phyloP scores from a whole-genome alignment of 2,329 filamentous ascomycete genomes.

The Aspergillus sp. region DNA sequence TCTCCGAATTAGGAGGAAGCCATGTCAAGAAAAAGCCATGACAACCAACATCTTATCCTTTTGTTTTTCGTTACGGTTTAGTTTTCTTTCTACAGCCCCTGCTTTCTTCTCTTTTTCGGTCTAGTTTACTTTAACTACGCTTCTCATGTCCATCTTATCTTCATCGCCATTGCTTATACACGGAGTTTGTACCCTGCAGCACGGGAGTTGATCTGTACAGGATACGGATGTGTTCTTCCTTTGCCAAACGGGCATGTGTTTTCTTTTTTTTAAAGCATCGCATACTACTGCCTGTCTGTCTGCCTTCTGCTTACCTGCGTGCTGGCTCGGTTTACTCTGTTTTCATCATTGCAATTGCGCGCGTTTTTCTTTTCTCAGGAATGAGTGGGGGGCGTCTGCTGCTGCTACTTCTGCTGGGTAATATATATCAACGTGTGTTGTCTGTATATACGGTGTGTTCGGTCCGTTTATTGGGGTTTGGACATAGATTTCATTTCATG shows the following conservation, averaged over 20 bases:
- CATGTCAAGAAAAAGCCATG: constrained; percentile 35
- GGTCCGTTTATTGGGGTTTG: constrained; percentile 7
- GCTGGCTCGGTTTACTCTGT: too few relatives aligned
- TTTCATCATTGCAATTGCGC: not conserved
- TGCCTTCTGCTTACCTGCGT: too few relatives aligned
- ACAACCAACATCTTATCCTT: constrained; percentile 6
- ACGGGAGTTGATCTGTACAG: constrained; percentile 12
- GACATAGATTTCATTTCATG: constrained; percentile 13
- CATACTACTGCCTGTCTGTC: not conserved
- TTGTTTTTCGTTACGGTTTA: not conserved
- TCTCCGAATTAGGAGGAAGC: constrained; percentile 26
- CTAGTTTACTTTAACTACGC: constrained; percentile 1
- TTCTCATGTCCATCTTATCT: constrained; percentile 11
- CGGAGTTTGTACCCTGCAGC: constrained; percentile 7
- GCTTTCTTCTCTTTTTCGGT: not conserved
- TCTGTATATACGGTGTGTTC: too few relatives aligned
- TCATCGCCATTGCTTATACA: constrained; percentile 7
- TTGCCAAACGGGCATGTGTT: not conserved
- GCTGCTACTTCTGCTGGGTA: too few relatives aligned
- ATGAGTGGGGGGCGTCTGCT: too few relatives aligned
- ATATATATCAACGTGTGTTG: too few relatives aligned
- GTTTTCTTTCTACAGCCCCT: not conserved
- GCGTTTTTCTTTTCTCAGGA: not conserved
- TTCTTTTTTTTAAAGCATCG: not conserved
- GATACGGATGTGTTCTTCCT: not conserved